Conservation (phyloP, 805 yeast genomes). For the Isabelozyma rhagii region DNA sequence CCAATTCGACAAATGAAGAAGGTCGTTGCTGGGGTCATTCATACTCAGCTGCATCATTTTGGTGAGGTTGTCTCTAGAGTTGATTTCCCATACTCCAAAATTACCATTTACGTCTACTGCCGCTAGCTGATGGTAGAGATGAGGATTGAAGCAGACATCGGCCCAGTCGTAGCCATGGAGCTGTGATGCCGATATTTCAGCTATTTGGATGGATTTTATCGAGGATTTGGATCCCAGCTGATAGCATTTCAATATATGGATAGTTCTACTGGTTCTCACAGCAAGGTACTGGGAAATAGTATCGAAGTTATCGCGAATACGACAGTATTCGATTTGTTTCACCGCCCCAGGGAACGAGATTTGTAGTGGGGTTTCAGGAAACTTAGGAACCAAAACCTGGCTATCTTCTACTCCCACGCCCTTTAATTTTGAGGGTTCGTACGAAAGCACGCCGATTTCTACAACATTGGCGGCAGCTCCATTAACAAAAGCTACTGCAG, state of each 20-base stretch:
- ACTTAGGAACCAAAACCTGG: conserved; percentile 5
- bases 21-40: conserved; percentile 29
- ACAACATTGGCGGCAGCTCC: conserved; percentile 29
- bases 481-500: conserved; percentile 22
- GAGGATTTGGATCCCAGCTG: not conserved
- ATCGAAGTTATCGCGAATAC: conserved; percentile 13
- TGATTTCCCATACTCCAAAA: conserved; percentile 40
- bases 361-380: conserved; percentile 10
- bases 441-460: conserved; percentile 11
- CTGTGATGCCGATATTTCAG: conserved; percentile 15
- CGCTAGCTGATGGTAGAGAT: conserved; percentile 34
- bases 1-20: conserved; percentile 55
- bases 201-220: conserved; percentile 6
- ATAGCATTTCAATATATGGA: not conserved
- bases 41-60: not conserved
- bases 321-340: conserved; percentile 35
- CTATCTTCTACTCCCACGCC: no score
- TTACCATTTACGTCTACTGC: conserved; percentile 53
- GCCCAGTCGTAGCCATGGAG: conserved; percentile 37
- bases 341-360: conserved; percentile 33
- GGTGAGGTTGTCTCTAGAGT: not conserved
- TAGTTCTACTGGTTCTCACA: conserved; percentile 30
- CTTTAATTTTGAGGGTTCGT: conserved; percentile 8
- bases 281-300: conserved; percentile 24
- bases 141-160: conserved; percentile 45